Evolutionary conservation across 192 early-diverging fungal species (phyloP).

Genomic region (Backusella circina): DNA sequence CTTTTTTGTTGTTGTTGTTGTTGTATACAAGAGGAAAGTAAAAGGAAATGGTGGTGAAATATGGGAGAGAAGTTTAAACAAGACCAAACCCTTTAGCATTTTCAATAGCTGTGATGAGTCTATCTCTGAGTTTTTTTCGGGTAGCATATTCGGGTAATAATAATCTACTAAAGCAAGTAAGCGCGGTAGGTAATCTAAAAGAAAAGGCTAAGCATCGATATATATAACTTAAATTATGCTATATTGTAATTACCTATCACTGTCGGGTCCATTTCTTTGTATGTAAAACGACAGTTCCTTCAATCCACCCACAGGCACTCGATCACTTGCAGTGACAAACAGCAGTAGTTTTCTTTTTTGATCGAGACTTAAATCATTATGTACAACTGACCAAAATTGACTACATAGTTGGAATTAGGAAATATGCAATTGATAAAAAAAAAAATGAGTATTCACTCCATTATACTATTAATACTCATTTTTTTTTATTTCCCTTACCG

Average conservation of each 20-base stretch:
- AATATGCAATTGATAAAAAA: neutral
- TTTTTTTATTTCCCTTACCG: conserved; percentile 18
- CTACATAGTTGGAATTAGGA: too few species aligned
- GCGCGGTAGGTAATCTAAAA: conserved; percentile 68
- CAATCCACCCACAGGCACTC: conserved; percentile 80
- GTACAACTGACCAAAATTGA: conserved; percentile 83
- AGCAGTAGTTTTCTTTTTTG: conserved; percentile 71
- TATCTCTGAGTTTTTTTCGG: conserved; percentile 67
- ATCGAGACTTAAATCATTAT: conserved; percentile 46
- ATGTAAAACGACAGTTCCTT: conserved; percentile 83
- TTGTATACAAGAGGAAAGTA: neutral
- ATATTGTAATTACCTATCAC: conserved; percentile 45
- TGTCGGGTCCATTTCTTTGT: conserved; percentile 91
- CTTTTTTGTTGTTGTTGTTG: neutral
- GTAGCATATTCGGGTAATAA: conserved; percentile 80
- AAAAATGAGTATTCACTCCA: neutral
- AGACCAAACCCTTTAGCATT: conserved; percentile 93
- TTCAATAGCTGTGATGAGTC: conserved; percentile 81
- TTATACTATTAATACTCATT: neutral
- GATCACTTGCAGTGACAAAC: conserved; percentile 90
- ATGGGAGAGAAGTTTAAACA: conserved; percentile 44
- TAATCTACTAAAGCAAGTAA: conserved; percentile 91
- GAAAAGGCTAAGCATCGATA: neutral
- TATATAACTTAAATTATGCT: neutral
- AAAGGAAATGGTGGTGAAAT: neutral